These are phyloP conservation scores for Stentor coeruleus DNA, from an alignment of 73 alveolate species.

Conservation along the genomic window DNA sequence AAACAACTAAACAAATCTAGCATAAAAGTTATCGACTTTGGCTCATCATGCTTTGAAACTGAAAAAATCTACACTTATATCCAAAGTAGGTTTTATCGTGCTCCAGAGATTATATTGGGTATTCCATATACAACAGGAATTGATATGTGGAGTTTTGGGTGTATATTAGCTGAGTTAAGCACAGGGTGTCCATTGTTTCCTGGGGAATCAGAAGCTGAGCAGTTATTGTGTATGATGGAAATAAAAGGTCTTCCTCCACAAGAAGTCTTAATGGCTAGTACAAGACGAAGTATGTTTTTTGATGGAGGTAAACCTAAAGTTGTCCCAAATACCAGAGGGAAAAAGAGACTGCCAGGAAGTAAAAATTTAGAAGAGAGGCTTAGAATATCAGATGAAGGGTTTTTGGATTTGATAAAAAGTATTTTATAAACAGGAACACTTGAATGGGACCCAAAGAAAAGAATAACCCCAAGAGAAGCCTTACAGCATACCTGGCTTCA, in stretches of 20 bases:
- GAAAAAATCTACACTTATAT: conserved; percentile 81
- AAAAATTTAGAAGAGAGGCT: neutral
- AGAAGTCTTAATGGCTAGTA: conserved; percentile 48
- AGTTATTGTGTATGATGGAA: conserved; percentile 73
- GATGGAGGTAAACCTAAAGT: conserved; percentile 36
- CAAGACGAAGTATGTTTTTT: conserved; percentile 50
- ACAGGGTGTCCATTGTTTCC: conserved; percentile 88
- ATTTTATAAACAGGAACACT: neutral
- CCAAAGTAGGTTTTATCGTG: conserved; percentile 89
- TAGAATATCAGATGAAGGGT: neutral
- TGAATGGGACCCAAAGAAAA: neutral
- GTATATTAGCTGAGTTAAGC: conserved; percentile 83
- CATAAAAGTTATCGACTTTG: conserved; percentile 78
- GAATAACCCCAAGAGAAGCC: conserved; percentile 23
- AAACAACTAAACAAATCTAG: conserved; percentile 56
- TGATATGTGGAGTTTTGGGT: conserved; percentile 97
- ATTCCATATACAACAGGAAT: conserved; percentile 84
- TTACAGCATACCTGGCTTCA: conserved; percentile 24
- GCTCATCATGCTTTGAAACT: conserved; percentile 70
- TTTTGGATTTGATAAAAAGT: conserved; percentile 24
- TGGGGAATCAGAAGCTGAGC: conserved; percentile 83
- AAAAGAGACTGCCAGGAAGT: conserved; percentile 15
- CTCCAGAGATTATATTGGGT: conserved; percentile 97
- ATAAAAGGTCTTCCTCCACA: conserved; percentile 77
- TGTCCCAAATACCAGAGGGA: conserved; percentile 9